Conservation (phyloP, 345 rosid genomes). For the Sonneratia caseolaris region DNA sequence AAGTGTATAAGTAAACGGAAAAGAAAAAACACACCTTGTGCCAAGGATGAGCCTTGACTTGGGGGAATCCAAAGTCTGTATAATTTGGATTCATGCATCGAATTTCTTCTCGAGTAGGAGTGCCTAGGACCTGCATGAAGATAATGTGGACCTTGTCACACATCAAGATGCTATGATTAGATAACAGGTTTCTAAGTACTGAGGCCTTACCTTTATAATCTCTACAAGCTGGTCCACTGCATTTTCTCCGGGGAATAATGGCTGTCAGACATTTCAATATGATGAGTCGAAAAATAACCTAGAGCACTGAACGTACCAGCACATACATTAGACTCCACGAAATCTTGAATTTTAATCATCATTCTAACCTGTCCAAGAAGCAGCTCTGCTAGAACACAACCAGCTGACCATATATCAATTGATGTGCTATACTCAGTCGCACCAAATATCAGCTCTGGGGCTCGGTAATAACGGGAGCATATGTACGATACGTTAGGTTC, state of each 20-base stretch:
- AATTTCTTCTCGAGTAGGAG: conserved; percentile 84
- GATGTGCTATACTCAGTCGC: conserved; percentile 71
- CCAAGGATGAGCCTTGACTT: conserved; percentile 81
- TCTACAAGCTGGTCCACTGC: conserved; percentile 82
- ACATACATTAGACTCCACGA: background rate
- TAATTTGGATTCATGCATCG: conserved; percentile 85
- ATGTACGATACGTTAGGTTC: conserved; percentile 73
- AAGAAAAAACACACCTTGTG: conserved; percentile 43
- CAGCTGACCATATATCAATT: conserved; percentile 88
- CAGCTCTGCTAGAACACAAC: conserved; percentile 92
- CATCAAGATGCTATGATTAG: conserved; percentile 2
- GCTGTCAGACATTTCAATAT: conserved; percentile 25
- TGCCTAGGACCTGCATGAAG: conserved; percentile 62
- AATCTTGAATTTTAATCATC: background rate
- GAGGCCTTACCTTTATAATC: conserved; percentile 53
- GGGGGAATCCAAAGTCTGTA: conserved; percentile 72
- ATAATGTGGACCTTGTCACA: conserved; percentile 9
- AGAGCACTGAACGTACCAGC: background rate
- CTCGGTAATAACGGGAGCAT: conserved; percentile 81
- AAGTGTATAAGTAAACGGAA: background rate
- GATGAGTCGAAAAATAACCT: background rate
- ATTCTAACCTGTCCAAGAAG: conserved; percentile 65
- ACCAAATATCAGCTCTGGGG: conserved; percentile 83
- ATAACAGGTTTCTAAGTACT: background rate
- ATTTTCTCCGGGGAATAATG: conserved; percentile 75